Evolutionary conservation across 1,139 yeast genomes (phyloP).

Genomic region (Ogataea hybrid): DNA sequence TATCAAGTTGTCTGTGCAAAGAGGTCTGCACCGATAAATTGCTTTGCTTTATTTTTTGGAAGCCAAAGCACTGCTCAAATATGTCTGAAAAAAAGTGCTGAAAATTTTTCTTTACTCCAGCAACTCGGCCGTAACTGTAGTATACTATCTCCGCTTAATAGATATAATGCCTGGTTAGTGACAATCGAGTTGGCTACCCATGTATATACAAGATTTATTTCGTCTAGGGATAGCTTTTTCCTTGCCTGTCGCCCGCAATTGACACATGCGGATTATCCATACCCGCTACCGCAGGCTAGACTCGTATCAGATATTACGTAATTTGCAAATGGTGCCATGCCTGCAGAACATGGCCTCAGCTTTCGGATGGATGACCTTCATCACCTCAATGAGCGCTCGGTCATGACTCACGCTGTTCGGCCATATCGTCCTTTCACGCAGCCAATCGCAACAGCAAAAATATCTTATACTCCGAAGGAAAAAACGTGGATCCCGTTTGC

Average conservation of each 20-base stretch:
- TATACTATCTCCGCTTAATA: not conserved
- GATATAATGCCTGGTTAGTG: not conserved
- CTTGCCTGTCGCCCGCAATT: not conserved
- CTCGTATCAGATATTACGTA: not conserved
- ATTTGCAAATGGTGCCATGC: not conserved
- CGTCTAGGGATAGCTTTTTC: not conserved
- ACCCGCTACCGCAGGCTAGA: not conserved
- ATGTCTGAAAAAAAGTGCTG: not conserved
- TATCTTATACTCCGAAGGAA: not conserved
- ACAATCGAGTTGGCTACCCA: not conserved
- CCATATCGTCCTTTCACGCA: constrained; percentile 4
- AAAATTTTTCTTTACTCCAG: not conserved
- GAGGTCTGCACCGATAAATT: constrained; percentile 1
- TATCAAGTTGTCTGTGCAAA: not conserved
- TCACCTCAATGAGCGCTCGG: not conserved
- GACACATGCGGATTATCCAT: not conserved
- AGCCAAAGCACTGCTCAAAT: not conserved
- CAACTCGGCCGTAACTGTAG: not conserved
- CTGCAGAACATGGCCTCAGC: too few relatives aligned
- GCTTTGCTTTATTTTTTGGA: not conserved
- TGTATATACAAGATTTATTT: not conserved
- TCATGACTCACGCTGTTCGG: constrained; percentile 2
- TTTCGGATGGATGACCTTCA: not conserved
- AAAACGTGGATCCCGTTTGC: not conserved
- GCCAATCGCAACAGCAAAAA: constrained; percentile 2